Base-by-base conservation (phyloP, 2,329 filamentous ascomycete genomes). In the Dactylella cylindrospora region DNA sequence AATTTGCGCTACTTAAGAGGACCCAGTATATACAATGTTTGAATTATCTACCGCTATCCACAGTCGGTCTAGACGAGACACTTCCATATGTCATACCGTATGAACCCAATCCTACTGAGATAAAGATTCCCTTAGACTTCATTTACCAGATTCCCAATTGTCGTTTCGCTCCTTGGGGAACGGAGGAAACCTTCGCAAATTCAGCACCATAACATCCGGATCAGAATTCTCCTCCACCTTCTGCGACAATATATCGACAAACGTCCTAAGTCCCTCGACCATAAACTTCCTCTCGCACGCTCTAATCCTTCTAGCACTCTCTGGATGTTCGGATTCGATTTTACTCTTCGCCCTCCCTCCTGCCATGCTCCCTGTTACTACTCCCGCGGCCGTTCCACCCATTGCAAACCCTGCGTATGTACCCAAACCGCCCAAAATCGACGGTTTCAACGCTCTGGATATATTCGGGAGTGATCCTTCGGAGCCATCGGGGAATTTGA, bases 401-500 rank as follows among this genome's bases (percentile, higher is more conserved):
- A 25, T 5, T 1, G 22, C 22, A 5, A 44, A 29, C 2, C 10
- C 29, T 13, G 12, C 20, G n/a, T 49, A 50, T 2, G 52, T 57
- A 8, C 31, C 7, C 5, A 33, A 8, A 8, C 35, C 46, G 6
- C 15, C 39, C 0, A 32, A n/a, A 2, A 19, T 17, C 6, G 44
- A 38, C 8, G 52, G 52, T 39, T 23, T 43, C 1, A 12, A 17
- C 3, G 22, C 15, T 19, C 25, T 15, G 6, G 17, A 12, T 10
- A 50, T 17, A 8, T 57, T 25, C 3, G 43, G 17, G 1, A 57
- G 36, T 7, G 32, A 20, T n/a, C 33, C 36, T 9, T 36, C 36
- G 5, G 13, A 43, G 8, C 44, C 52, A 19, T 57, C 44, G 15
- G n/a, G 15, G 35, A 35, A 43, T n/a, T 38, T 45, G 15, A 41